Conservation (phyloP, 768 basidiomycete genomes). For the Hemileccinum impolitum region DNA sequence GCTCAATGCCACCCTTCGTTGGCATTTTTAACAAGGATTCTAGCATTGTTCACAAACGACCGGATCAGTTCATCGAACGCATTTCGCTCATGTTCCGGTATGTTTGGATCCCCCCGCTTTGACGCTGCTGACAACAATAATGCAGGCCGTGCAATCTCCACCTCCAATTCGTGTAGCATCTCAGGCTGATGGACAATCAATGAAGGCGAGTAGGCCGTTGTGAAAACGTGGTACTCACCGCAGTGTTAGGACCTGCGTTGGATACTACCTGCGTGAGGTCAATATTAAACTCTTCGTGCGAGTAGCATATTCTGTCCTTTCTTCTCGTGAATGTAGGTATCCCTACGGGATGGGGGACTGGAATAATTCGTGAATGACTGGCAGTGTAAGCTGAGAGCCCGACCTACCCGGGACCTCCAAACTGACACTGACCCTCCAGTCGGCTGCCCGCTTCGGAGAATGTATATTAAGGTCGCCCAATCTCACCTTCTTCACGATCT, state of each 20-base stretch:
- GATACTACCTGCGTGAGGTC: conserved; percentile 92
- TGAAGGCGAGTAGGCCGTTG: conserved; percentile 1
- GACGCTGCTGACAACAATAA: conserved; percentile 68
- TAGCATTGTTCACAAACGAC: conserved; percentile 88
- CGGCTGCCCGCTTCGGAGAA: conserved; percentile 75
- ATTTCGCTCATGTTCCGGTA: conserved; percentile 59
- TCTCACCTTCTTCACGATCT: conserved; percentile 75
- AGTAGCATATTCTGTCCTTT: conserved; percentile 92
- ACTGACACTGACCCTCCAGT: conserved; percentile 93
- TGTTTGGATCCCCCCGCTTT: conserved; percentile 60
- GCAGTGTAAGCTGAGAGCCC: not conserved
- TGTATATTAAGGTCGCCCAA: conserved; percentile 87
- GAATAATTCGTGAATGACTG: not conserved
- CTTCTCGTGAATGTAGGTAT: conserved; percentile 55
- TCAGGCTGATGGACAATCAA: conserved; percentile 42
- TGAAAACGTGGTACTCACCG: conserved; percentile 39
- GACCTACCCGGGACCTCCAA: conserved; percentile 82
- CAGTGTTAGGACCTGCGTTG: conserved; percentile 41
- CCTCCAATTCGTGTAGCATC: conserved; percentile 80
- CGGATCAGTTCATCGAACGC: conserved; percentile 91
- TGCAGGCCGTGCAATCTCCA: conserved; percentile 76
- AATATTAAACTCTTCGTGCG: conserved; percentile 89
- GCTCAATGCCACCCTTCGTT: conserved; percentile 43
- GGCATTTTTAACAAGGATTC: conserved; percentile 83
- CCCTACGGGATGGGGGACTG: conserved; percentile 69